Base-by-base conservation (phyloP, 208 protist genomes). In the Blastocrithidia nonstop region DNA sequence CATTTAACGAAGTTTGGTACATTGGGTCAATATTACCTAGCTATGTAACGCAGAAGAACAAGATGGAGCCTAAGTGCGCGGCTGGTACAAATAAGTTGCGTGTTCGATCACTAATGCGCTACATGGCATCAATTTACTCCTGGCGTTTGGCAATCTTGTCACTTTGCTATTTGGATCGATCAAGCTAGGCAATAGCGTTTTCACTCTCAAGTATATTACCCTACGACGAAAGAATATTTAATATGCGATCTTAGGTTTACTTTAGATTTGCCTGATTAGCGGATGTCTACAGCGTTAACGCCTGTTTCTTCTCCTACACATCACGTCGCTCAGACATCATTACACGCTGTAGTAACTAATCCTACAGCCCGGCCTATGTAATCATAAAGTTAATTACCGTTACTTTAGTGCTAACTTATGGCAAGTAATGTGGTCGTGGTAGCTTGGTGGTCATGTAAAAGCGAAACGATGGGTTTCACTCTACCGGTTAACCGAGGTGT, bases 361-460 rank as follows among this genome's bases (percentile, higher is more conserved):
- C 95, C 57, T 95, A 79, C 46, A 98, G 62, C 23, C 96, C 96
- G 15, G 86, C 65, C 55, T 92, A 78, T 5, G 96, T 98, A 48
- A 98, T 96, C 67, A 89, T 95, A 49, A 97, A 98, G 70, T 98
- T 98, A 45, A 98, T 82, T 25, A 98, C 66, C 6, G 84, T 95
- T 21, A 97, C 90, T 68, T 98, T 99, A 23, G 93, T 93, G 20
- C 80, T 89, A 33, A 94, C 77, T 72, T 99, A 96, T 3, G 97
- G 97, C 13, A 88, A 74, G 66, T 98, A 98, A 71, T 97, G 88
- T 35, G 96, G 96, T 37, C 97, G 92, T 1, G 94, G 90, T 24
- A 98, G 78, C 62, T 97, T 97, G 22, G 96, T 97, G 13, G 95
- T 98, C 65, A 99, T 96, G 77, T 98, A 98, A 41, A 99, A 79